These are phyloP conservation scores for Tuber borchii DNA, from an alignment of 495 filamentous ascomycete genomes.

Conservation along the genomic window DNA sequence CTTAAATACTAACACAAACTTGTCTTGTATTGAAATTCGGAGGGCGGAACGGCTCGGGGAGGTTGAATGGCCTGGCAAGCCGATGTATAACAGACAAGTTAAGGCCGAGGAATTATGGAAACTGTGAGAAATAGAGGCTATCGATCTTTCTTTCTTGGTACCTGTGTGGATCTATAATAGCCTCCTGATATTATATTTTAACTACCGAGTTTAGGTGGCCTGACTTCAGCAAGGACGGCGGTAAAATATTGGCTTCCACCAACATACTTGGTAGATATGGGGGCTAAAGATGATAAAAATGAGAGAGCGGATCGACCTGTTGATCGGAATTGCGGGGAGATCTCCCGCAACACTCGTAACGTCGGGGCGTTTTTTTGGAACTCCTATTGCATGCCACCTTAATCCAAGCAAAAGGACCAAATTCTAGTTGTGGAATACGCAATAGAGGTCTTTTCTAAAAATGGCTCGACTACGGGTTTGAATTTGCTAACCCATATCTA, in stretches of 20 bases:
- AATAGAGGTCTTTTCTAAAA: too few species aligned
- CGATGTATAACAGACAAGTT: neutral
- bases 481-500: too few species aligned
- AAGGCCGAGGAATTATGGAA: neutral
- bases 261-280: neutral
- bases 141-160: neutral
- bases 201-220: too few species aligned
- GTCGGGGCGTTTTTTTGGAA: too few species aligned
- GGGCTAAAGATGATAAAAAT: neutral
- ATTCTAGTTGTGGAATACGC: too few species aligned
- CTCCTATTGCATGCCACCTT: too few species aligned
- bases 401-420: too few species aligned
- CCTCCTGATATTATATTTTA: neutral
- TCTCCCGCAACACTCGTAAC: neutral
- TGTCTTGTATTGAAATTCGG: neutral
- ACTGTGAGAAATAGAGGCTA: neutral
- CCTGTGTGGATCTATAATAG: neutral
- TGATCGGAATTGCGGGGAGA: neutral
- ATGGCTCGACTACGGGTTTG: too few species aligned
- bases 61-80: neutral
- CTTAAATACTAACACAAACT: neutral
- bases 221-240: neutral
- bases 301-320: neutral
- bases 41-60: neutral
- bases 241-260: neutral